Base-by-base conservation (phyloP, 2,329 filamentous ascomycete species). In the Microdochium paspali region DNA sequence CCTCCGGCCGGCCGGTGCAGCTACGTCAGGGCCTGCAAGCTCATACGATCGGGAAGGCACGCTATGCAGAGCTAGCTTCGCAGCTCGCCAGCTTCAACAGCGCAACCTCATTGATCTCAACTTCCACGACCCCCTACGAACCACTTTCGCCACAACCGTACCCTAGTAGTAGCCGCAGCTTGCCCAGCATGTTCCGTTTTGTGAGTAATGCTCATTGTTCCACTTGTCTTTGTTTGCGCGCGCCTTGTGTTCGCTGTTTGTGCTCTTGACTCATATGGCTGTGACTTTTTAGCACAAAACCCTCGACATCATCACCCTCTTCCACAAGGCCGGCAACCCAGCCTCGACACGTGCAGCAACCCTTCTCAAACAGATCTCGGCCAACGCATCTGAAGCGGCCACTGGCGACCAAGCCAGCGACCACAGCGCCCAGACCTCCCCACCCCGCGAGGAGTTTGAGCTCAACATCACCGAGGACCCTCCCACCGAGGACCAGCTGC, bases 221-320 rank as follows among this genome's bases (percentile, higher is more conserved):
- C 35, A 6, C 3, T n/a, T 26, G 35, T 26, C 21, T n/a, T n/a
- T n/a, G 4, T 20, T 20, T 13, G 35, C 2, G 12, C 21, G 31
- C 10, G 31, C 31, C 31, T 15, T 6, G 35, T 9, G 10, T 7
- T 12, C 6, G 10, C 15, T 15, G 15, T 3, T 15, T 18, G 2
- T 9, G 12, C 20, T 15, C 3, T 31, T 42, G n/a, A 30, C 46
- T 46, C 32, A 49, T 32, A 35, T 9, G 23, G 32, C 20, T 25
- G 30, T 24, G 26, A n/a, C n/a, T 21, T 21, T 18, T 46, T 60
- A 90, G 85, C 79, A 76, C 69, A 90, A 89, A 75, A 78, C 85
- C 55, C 78, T 87, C 66, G 90, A 97, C 73, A 87, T 95, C 56
- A 81, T 97, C 64, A 97, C 91, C 51, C 84, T 98, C 73, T 98